Evolutionary conservation across 2,329 filamentous ascomycete species (phyloP).

Genomic region (Phialemoniopsis sp.): DNA sequence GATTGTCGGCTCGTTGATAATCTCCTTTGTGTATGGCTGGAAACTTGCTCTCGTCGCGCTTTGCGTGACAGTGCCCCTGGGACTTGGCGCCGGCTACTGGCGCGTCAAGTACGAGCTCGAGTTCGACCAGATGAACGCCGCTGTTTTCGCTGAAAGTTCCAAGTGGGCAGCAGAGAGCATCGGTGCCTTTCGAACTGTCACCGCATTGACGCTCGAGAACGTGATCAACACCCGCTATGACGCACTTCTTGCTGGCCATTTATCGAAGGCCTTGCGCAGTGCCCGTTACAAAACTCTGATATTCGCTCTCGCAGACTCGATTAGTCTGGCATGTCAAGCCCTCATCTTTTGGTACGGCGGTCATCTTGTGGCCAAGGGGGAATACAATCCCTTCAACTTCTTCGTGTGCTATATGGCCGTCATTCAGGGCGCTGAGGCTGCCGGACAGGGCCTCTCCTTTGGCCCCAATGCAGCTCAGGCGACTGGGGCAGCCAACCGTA

Average conservation of each 20-base stretch:
- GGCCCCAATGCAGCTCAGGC: constrained; percentile 61
- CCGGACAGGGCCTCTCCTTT: constrained; percentile 64
- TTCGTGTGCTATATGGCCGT: constrained; percentile 61
- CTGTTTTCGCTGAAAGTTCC: constrained; percentile 67
- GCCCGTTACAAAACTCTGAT: constrained; percentile 59
- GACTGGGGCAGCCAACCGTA: constrained; percentile 54
- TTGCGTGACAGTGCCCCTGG: constrained; percentile 53
- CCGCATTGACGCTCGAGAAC: constrained; percentile 66
- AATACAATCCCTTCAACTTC: constrained; percentile 43
- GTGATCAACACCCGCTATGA: constrained; percentile 60
- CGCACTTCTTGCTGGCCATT: constrained; percentile 53
- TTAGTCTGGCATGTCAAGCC: constrained; percentile 59
- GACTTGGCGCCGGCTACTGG: constrained; percentile 42
- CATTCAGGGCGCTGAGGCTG: constrained; percentile 63
- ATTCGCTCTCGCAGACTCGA: constrained; percentile 66
- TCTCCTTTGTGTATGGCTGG: constrained; percentile 72
- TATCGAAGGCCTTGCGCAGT: constrained; percentile 54
- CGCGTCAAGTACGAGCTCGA: constrained; percentile 56
- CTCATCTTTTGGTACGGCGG: constrained; percentile 66
- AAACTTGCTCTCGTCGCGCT: constrained; percentile 67
- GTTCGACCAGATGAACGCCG: constrained; percentile 65
- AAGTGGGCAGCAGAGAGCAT: constrained; percentile 74
- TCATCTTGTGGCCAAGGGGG: constrained; percentile 46
- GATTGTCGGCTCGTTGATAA: constrained; percentile 58
- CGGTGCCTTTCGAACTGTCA: constrained; percentile 68